Conservation (phyloP, 2,329 filamentous ascomycete species). For the Rosellinia necatrix region DNA sequence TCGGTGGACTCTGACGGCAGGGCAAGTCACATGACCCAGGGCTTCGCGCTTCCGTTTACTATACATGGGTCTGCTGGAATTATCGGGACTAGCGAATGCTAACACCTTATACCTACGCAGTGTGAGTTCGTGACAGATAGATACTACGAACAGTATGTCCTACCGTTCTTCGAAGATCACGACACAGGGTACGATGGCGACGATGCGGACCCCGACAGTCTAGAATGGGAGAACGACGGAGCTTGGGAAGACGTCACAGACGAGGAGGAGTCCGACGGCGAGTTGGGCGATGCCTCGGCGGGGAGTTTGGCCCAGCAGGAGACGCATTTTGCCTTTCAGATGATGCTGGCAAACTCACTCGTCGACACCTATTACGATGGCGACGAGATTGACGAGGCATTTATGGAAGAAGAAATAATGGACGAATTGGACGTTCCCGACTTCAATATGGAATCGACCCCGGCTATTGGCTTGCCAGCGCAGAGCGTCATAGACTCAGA, state of each 20-base stretch:
- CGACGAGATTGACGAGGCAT: neutral
- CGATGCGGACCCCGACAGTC: neutral
- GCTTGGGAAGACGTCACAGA: constrained; percentile 21
- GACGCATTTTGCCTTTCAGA: neutral
- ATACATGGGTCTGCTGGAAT: neutral
- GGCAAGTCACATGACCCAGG: neutral
- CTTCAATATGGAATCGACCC: too few relatives aligned
- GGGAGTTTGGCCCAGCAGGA: neutral
- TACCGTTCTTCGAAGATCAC: constrained; percentile 13
- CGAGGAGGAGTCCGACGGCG: constrained; percentile 15
- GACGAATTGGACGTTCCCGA: too few relatives aligned
- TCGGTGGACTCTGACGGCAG: neutral
- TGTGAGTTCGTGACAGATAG: constrained; percentile 12
- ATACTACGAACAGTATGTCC: constrained; percentile 25
- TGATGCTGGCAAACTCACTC: neutral
- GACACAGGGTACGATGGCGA: neutral
- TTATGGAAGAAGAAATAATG: too few relatives aligned
- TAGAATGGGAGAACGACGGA: neutral
- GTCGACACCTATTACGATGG: neutral
- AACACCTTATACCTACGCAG: constrained; percentile 1
- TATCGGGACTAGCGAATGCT: neutral
- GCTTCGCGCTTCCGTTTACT: neutral
- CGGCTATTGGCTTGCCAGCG: too few relatives aligned
- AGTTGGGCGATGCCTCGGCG: neutral
- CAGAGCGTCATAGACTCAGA: too few relatives aligned